A percentile compares a stretch with the other conserved stretches of the same genome.
These are phyloP conservation scores for Karstenula rhodostoma DNA, from an alignment of 2,329 filamentous ascomycete species.

Conservation along the genomic window DNA sequence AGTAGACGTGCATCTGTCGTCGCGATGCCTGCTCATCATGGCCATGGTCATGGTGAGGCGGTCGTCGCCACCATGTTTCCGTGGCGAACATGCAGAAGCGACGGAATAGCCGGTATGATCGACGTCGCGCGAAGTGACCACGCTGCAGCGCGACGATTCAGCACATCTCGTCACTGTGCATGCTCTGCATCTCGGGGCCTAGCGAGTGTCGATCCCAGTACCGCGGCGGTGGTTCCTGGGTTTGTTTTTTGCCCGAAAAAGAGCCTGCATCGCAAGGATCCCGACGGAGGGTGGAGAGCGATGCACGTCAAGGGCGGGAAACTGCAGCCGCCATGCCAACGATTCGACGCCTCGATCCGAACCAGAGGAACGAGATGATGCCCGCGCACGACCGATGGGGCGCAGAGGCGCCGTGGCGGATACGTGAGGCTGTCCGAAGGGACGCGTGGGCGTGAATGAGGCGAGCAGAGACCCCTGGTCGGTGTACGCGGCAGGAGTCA, in stretches of 20 bases:
- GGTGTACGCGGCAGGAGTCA: slow-evolving; percentile 11
- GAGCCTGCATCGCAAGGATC: slow-evolving; percentile 13
- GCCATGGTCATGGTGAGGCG: slow-evolving; percentile 7
- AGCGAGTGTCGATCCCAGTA: slow-evolving; percentile 26
- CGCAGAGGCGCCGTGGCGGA: slow-evolving; percentile 4
- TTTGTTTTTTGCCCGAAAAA: slow-evolving; percentile 17
- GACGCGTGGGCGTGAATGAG: slow-evolving; percentile 13
- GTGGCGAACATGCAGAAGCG: background rate
- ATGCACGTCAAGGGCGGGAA: slow-evolving; percentile 8
- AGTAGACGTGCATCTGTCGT: background rate
- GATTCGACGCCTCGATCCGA: slow-evolving; percentile 20
- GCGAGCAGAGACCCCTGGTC: slow-evolving; percentile 7
- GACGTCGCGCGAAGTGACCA: slow-evolving; percentile 11
- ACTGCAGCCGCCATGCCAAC: slow-evolving; percentile 1
- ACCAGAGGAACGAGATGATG: slow-evolving; percentile 6
- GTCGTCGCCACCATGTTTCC: slow-evolving; percentile 3
- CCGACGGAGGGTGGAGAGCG: slow-evolving; percentile 4
- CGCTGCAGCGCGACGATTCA: slow-evolving; percentile 1
- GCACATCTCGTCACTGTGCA: slow-evolving; percentile 1
- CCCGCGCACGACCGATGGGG: background rate
- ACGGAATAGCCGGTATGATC: slow-evolving; percentile 15
- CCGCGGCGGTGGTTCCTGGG: slow-evolving; percentile 25
- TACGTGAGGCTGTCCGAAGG: slow-evolving; percentile 19
- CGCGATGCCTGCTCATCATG: background rate
- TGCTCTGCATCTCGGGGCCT: background rate